Percentiles rank a stretch among this genome's conserved stretches.
Conservation (phyloP, 495 filamentous ascomycete species). For the Hapsidospora chrysogenum region DNA sequence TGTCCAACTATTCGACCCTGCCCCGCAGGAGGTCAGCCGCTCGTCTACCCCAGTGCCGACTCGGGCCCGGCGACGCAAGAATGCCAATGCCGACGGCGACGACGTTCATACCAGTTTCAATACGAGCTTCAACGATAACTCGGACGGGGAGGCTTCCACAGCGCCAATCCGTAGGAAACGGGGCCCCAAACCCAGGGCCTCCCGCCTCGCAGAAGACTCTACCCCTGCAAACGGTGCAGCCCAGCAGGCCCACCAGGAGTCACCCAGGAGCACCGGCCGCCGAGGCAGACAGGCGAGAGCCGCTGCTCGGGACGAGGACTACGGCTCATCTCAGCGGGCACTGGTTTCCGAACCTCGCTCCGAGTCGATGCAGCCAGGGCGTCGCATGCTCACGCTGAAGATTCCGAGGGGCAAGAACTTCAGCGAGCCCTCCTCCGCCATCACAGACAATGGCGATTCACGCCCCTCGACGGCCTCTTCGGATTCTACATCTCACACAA, state of each 20-base stretch:
- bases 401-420: conserved; percentile 8
- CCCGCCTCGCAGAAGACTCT: background rate
- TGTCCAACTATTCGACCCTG: conserved; percentile 20
- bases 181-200: background rate
- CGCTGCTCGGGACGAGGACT: background rate
- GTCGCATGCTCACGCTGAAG: conserved; percentile 6
- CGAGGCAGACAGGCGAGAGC: background rate
- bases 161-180: background rate
- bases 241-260: background rate
- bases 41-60: conserved; percentile 18
- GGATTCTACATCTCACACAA: conserved; percentile 11
- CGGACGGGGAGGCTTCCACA: background rate
- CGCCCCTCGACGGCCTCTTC: conserved; percentile 18
- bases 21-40: conserved; percentile 19
- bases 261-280: background rate
- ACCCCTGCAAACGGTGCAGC: background rate
- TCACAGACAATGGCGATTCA: conserved; percentile 6
- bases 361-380: background rate
- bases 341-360: too few species aligned
- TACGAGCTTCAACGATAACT: background rate
- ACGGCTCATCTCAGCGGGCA: too few species aligned
- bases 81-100: conserved; percentile 1
- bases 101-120: background rate
- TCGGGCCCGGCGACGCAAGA: conserved; percentile 15
- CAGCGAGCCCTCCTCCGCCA: conserved; percentile 8